These are phyloP conservation scores for Peniophora sp. DNA, from an alignment of 1,284 basidiomycete species.

Conservation along the genomic window DNA sequence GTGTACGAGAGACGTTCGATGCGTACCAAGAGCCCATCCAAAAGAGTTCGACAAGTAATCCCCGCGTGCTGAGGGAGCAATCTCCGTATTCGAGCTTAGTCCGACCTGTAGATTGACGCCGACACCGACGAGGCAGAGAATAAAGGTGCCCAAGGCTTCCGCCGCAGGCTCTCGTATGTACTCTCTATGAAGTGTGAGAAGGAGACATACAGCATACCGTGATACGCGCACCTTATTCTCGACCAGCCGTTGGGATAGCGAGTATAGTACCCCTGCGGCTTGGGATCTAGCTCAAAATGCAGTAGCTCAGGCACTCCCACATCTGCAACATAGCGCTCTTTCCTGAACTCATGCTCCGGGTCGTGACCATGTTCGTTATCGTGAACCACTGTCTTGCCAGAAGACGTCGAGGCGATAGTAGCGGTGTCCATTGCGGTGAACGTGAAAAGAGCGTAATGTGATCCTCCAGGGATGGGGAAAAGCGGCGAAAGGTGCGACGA, in stretches of 20 bases:
- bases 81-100: slow-evolving; percentile 41
- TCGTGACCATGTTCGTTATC: background rate
- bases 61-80: slow-evolving; percentile 49
- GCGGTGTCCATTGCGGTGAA: too few species aligned
- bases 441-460: too few species aligned
- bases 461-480: too few species aligned
- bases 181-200: slow-evolving; percentile 19
- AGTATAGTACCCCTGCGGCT: background rate
- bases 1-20: background rate
- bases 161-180: slow-evolving; percentile 54
- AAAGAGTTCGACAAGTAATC: slow-evolving; percentile 50
- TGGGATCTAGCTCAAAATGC: background rate
- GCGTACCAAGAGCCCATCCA: slow-evolving; percentile 59
- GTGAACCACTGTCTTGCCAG: background rate
- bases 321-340: background rate
- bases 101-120: slow-evolving; percentile 60
- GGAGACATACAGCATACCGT: too few species aligned
- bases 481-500: too few species aligned
- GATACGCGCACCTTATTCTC: background rate
- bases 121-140: slow-evolving; percentile 58
- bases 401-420: background rate
- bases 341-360: background rate
- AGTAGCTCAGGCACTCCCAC: background rate
- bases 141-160: slow-evolving; percentile 62
- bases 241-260: background rate